Evolutionary conservation across 176 grass and related monocot genomes (phyloP), one percentile per base, ranked within the genome.

Genomic region (Leersia perrieri): DNA sequence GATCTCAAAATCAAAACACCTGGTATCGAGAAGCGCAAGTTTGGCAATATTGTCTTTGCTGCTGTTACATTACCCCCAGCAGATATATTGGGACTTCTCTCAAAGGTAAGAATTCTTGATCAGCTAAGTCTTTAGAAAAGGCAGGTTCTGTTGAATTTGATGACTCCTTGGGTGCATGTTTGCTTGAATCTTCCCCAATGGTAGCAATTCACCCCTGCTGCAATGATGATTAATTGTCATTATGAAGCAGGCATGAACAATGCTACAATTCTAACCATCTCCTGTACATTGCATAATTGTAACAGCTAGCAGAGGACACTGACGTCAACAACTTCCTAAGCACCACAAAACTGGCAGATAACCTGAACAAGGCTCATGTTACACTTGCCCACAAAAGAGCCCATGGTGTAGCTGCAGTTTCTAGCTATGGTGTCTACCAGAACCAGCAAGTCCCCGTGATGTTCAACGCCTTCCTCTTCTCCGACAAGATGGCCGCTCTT

Each of bases 311-410:
- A 22, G 78, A 86, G 57, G 68, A 98, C 45, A 26, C 75, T 14
- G 79, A 82, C 22, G 84, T 40, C 38, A 80, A 86, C 45, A 66
- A 14, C 74, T 95, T 95, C 33, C 73, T 95, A 11, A 66, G 82
- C 34, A 63, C 33, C 30, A 91, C 51, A 77, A 85, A 84, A 49
- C 32, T 95, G 70, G 88, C 72, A 55, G 91, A 87, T 85, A 86
- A 72, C 49, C 92, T 98, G 20, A 91, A 64, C 36, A 95, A 88
- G 75, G 90, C 81, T 58, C 95, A 98, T 42, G 75, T 98, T 33
- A 98, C 95, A 72, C 90, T 98, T 3, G 95, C 95, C 64, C 95
- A 98, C 74, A 98, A 98, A 87, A 87, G 88, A 85, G 89, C 51
- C 61, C 95, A 98, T 60, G 95, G 95, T 40, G 95, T 94, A 51